Percentiles rank a stretch among this genome's conserved stretches.
phyloP scores from a whole-genome alignment of 768 basidiomycete species.

The Podaxis pistillaris region DNA sequence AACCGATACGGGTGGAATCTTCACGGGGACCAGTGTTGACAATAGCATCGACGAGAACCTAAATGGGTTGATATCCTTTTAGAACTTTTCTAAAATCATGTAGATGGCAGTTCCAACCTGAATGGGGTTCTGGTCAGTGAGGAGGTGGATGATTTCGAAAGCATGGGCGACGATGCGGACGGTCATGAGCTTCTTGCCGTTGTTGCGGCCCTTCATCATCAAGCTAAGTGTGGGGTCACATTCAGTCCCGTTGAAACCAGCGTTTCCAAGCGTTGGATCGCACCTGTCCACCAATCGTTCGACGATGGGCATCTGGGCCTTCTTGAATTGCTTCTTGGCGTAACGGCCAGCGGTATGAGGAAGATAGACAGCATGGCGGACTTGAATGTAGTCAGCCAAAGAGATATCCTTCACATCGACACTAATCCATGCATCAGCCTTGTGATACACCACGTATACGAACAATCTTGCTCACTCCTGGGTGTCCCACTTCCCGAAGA shows the following conservation, averaged over 20 bases:
- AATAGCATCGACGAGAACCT: constrained; percentile 97
- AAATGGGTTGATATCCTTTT: constrained; percentile 3
- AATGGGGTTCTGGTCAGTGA: constrained; percentile 99
- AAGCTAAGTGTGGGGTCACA: constrained; percentile 49
- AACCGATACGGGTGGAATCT: constrained; percentile 99
- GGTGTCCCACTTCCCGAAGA: constrained; percentile 99
- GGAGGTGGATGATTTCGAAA: constrained; percentile 99
- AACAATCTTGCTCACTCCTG: constrained; percentile 71
- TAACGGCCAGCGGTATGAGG: constrained; percentile 99
- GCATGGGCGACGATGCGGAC: constrained; percentile 99
- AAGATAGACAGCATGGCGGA: constrained; percentile 94
- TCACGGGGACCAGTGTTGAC: constrained; percentile 99
- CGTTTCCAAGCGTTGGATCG: constrained; percentile 23
- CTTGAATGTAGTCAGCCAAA: constrained; percentile 98
- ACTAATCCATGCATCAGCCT: constrained; percentile 37
- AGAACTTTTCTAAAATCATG: neutral
- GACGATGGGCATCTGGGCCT: constrained; percentile 99
- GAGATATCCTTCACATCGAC: constrained; percentile 99
- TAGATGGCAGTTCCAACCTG: constrained; percentile 57
- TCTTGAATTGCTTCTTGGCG: constrained; percentile 99
- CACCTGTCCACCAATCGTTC: constrained; percentile 98
- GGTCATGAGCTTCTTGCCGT: constrained; percentile 98
- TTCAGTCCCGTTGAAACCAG: neutral
- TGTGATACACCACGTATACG: neutral
- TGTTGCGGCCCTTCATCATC: constrained; percentile 99